Evolutionary conservation across 345 rosid species (phyloP).

Genomic region (Streptanthus diversifolius): DNA sequence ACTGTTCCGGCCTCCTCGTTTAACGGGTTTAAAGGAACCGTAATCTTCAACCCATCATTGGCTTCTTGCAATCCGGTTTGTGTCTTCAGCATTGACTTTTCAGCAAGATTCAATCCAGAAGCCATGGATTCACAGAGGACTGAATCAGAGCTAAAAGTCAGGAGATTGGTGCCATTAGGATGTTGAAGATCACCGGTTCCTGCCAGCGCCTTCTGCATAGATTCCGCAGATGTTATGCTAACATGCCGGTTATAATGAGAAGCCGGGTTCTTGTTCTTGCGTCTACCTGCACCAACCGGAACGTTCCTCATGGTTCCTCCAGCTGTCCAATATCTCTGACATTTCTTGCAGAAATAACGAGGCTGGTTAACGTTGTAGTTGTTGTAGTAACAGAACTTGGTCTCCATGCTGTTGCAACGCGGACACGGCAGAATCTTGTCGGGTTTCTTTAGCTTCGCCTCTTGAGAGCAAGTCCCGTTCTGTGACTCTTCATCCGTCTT

Average conservation of each 20-base stretch:
- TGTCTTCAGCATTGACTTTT: conserved; percentile 44
- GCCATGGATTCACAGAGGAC: conserved; percentile 85
- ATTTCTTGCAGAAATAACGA: conserved; percentile 86
- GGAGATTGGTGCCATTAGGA: conserved; percentile 59
- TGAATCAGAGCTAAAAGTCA: conserved; percentile 68
- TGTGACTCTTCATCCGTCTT: conserved; percentile 46
- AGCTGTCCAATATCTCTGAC: conserved; percentile 98
- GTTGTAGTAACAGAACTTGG: conserved; percentile 93
- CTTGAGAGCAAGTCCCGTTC: conserved; percentile 47
- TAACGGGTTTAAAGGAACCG: conserved; percentile 24
- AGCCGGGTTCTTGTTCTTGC: conserved; percentile 80
- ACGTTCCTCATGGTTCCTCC: conserved; percentile 98
- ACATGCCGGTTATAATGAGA: conserved; percentile 64
- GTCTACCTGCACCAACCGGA: conserved; percentile 91
- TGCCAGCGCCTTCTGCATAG: conserved; percentile 43
- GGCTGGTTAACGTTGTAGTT: conserved; percentile 95
- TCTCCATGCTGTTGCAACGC: conserved; percentile 90
- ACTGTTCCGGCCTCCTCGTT: conserved; percentile 21
- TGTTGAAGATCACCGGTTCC: conserved; percentile 47
- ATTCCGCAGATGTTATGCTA: conserved; percentile 50
- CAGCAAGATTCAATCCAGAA: conserved; percentile 67
- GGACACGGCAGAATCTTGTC: conserved; percentile 89
- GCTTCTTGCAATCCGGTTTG: conserved; percentile 32
- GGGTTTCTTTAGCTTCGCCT: conserved; percentile 65
- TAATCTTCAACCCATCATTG: conserved; percentile 21